phyloP scores from a whole-genome alignment of 805 yeast genomes.

The Lipomyces japonicus region DNA sequence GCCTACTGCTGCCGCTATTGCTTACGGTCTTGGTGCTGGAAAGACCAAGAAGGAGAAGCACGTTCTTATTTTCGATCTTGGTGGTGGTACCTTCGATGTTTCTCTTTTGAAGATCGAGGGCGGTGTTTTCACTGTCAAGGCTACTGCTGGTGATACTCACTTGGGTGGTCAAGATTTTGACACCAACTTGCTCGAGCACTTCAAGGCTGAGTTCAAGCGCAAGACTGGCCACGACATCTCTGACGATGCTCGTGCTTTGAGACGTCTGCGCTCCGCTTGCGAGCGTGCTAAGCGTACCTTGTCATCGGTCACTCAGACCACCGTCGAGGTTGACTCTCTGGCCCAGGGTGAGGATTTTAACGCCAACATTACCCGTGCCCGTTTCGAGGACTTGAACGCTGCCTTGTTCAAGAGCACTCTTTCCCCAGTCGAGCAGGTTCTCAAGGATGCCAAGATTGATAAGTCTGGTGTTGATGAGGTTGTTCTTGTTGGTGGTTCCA shows the following conservation, averaged over 20 bases:
- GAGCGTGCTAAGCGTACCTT: constrained; percentile 99
- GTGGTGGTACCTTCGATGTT: constrained; percentile 98
- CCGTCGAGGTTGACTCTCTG: constrained; percentile 93
- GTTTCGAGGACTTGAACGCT: constrained; percentile 95
- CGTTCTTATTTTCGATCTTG: constrained; percentile 88
- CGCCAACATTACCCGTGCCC: constrained; percentile 92
- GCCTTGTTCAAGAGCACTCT: constrained; percentile 89
- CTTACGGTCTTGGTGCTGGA: constrained; percentile 93
- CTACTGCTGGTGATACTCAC: constrained; percentile 99
- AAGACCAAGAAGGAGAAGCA: constrained; percentile 77
- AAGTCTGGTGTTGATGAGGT: constrained; percentile 88
- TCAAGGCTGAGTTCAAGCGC: constrained; percentile 91
- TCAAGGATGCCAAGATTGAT: constrained; percentile 83
- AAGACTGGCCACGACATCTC: constrained; percentile 91
- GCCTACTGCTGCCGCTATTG: constrained; percentile 96
- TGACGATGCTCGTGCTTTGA: constrained; percentile 87
- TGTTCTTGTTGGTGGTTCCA: constrained; percentile 97
- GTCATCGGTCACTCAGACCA: constrained; percentile 93
- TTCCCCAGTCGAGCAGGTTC: constrained; percentile 91
- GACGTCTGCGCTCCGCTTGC: constrained; percentile 98
- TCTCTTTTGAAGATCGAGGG: constrained; percentile 87
- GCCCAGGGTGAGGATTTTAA: constrained; percentile 94
- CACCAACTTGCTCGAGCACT: constrained; percentile 89
- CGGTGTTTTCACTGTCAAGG: constrained; percentile 95
- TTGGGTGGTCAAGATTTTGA: constrained; percentile 99